phyloP scores from a whole-genome alignment of 2,329 filamentous ascomycete species.

The Neoscytalidium dimidiatum region DNA sequence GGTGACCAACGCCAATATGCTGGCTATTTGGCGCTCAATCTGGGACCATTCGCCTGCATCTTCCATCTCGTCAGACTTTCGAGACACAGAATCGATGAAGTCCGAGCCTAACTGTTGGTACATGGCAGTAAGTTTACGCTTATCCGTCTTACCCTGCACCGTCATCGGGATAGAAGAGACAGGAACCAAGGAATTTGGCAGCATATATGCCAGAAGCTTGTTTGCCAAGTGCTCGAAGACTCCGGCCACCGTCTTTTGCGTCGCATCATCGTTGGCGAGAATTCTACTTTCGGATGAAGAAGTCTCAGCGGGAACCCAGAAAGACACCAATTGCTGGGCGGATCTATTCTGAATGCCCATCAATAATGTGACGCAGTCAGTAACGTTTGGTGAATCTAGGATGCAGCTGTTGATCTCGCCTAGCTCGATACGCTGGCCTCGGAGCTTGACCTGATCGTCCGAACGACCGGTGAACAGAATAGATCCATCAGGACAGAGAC shows the following conservation, averaged over 20 bases:
- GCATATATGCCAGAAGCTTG: conserved; percentile 72
- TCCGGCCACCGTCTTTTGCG: conserved; percentile 29
- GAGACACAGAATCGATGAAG: conserved; percentile 46
- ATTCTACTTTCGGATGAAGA: conserved; percentile 34
- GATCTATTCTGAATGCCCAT: conserved; percentile 44
- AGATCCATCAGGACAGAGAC: conserved; percentile 75
- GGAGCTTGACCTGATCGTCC: conserved; percentile 80
- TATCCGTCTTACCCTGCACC: conserved; percentile 73
- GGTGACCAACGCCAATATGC: conserved; percentile 56
- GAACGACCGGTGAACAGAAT: conserved; percentile 72
- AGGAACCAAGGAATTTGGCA: conserved; percentile 73
- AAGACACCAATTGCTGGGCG: conserved; percentile 63
- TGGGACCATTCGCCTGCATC: conserved; percentile 52
- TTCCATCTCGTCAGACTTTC: conserved; percentile 32
- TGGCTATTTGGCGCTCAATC: conserved; percentile 59
- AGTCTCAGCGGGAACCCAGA: conserved; percentile 59
- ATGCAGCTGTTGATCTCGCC: conserved; percentile 71
- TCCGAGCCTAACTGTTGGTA: conserved; percentile 51
- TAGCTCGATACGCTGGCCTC: conserved; percentile 78
- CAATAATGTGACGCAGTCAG: conserved; percentile 67
- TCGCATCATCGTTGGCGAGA: conserved; percentile 39
- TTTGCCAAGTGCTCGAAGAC: conserved; percentile 59
- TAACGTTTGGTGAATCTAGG: conserved; percentile 52
- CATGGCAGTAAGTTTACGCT: conserved; percentile 50
- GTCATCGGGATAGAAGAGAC: conserved; percentile 71